Percentiles rank a stretch among this genome's conserved stretches.
These are phyloP conservation scores for Polyporus tsugae DNA, from an alignment of 1,284 basidiomycete genomes.

Conservation along the genomic window DNA sequence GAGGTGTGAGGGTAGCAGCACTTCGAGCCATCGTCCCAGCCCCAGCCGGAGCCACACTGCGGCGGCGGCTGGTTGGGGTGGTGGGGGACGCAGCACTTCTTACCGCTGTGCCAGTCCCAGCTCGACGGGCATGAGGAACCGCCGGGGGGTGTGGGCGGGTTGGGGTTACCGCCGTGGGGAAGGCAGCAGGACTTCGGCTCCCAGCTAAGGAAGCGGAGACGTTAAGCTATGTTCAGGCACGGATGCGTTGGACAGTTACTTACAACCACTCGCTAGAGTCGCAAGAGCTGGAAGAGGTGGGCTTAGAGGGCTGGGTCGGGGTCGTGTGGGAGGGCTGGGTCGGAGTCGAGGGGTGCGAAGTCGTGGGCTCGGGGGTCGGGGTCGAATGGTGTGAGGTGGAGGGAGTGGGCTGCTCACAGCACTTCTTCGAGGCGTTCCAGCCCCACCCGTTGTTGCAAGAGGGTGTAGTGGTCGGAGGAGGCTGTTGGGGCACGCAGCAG, in stretches of 20 bases:
- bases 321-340: background rate
- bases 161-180: slow-evolving; percentile 54
- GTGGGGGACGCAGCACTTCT: slow-evolving; percentile 58
- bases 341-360: background rate
- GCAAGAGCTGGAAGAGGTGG: slow-evolving; percentile 23
- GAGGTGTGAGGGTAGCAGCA: slow-evolving; percentile 53
- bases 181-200: slow-evolving; percentile 54
- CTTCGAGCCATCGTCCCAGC: slow-evolving; percentile 52
- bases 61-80: slow-evolving; percentile 52
- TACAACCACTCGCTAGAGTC: slow-evolving; percentile 23
- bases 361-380: background rate
- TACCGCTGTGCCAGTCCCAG: slow-evolving; percentile 47
- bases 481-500: slow-evolving; percentile 55
- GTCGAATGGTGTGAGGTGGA: background rate
- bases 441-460: slow-evolving; percentile 53
- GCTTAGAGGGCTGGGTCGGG: slow-evolving; percentile 9
- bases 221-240: background rate
- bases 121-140: slow-evolving; percentile 53
- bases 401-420: slow-evolving; percentile 3
- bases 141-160: slow-evolving; percentile 55
- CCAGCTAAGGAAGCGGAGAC: slow-evolving; percentile 19
- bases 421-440: slow-evolving; percentile 35
- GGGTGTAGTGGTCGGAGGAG: slow-evolving; percentile 42
- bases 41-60: slow-evolving; percentile 56
- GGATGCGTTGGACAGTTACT: background rate